Evolutionary conservation across 768 basidiomycete genomes (phyloP).

Genomic region (Rhizopogon vinicolor): DNA sequence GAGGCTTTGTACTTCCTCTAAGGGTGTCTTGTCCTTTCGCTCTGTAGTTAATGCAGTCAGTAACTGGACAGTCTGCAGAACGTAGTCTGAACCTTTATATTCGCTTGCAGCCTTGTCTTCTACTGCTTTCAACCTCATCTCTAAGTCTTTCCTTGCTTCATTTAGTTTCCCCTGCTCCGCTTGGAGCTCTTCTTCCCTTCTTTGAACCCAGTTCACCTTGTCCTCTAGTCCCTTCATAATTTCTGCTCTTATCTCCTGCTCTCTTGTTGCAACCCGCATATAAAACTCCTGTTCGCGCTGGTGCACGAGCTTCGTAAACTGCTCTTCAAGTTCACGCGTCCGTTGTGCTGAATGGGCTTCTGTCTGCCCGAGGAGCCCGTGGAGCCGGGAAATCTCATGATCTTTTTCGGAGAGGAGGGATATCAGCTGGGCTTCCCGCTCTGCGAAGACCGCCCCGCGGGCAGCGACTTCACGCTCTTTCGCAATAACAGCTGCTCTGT

Average conservation of each 20-base stretch:
- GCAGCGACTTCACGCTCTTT: slow-evolving; percentile 62
- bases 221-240: slow-evolving; percentile 36
- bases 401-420: slow-evolving; percentile 53
- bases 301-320: slow-evolving; percentile 66
- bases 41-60: slow-evolving; percentile 20
- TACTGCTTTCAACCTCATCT: slow-evolving; percentile 40
- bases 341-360: slow-evolving; percentile 39
- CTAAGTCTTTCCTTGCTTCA: slow-evolving; percentile 42
- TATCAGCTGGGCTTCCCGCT: slow-evolving; percentile 50
- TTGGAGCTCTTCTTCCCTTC: slow-evolving; percentile 49
- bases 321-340: slow-evolving; percentile 55
- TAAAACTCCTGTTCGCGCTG: slow-evolving; percentile 59
- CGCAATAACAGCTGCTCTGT: slow-evolving; percentile 48
- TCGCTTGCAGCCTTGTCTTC: slow-evolving; percentile 30
- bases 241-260: slow-evolving; percentile 47
- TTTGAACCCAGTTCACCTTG: slow-evolving; percentile 42
- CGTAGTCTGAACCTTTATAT: slow-evolving; percentile 6
- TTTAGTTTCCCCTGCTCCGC: slow-evolving; percentile 47
- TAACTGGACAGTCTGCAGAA: background rate
- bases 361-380: slow-evolving; percentile 35
- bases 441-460: slow-evolving; percentile 50
- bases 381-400: slow-evolving; percentile 48
- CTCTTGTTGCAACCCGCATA: slow-evolving; percentile 52
- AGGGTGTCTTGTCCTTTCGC: slow-evolving; percentile 50
- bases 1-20: slow-evolving; percentile 76